Percentiles rank a stretch among this genome's conserved stretches.
Evolutionary conservation across 2,329 filamentous ascomycete genomes (phyloP).

Genomic region (Talaromyces amestolkiae): DNA sequence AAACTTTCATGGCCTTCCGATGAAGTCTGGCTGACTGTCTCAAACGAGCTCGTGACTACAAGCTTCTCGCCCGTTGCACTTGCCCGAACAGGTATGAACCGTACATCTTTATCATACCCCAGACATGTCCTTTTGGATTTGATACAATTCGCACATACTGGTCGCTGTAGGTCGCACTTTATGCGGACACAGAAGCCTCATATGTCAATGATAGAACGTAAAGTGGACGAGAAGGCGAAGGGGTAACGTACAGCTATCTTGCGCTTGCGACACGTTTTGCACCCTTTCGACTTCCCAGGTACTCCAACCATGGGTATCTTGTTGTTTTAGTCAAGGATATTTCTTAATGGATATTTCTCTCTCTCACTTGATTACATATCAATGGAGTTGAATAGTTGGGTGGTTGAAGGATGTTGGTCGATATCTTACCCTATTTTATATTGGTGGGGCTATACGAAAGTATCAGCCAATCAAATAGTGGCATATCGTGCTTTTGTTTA

Average conservation of each 20-base stretch:
- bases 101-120: conserved; percentile 30
- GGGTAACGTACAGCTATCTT: conserved; percentile 25
- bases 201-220: neutral
- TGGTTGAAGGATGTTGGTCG: neutral
- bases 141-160: conserved; percentile 31
- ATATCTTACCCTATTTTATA: neutral
- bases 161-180: conserved; percentile 33
- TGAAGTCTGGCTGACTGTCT: neutral
- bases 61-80: conserved; percentile 20
- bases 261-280: conserved; percentile 28
- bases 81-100: conserved; percentile 30
- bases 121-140: conserved; percentile 31
- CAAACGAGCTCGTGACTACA: conserved; percentile 17
- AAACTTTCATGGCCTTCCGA: neutral
- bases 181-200: neutral
- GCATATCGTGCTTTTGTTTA: neutral
- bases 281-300: conserved; percentile 28
- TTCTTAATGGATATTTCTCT: no score
- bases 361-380: neutral
- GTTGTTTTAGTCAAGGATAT: neutral
- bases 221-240: neutral
- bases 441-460: neutral
- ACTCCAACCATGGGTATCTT: conserved; percentile 27
- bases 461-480: neutral
- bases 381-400: neutral